These are phyloP conservation scores for Erodium maritimum DNA, from an alignment of 345 rosid genomes.

Conservation along the genomic window DNA sequence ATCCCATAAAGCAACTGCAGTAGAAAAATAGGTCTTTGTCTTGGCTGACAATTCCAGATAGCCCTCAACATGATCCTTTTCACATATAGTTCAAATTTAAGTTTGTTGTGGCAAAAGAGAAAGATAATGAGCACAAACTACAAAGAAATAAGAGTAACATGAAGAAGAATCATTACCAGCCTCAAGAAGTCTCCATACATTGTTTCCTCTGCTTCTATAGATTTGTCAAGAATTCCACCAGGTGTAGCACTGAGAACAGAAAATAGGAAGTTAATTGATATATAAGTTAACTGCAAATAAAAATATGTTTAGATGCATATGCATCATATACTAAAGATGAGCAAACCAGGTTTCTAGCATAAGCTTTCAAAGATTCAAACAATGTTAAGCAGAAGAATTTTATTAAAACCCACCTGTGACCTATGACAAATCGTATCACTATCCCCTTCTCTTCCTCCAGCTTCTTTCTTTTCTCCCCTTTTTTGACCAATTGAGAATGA, in stretches of 20 bases:
- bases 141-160: slow-evolving; percentile 4
- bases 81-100: background rate
- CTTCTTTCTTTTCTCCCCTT: slow-evolving; percentile 44
- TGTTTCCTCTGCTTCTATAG: slow-evolving; percentile 65
- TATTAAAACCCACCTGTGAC: slow-evolving; percentile 50
- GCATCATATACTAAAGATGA: too few relatives aligned
- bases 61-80: slow-evolving; percentile 76
- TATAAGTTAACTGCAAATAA: too few relatives aligned
- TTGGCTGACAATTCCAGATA: slow-evolving; percentile 74
- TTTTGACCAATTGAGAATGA: background rate
- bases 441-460: slow-evolving; percentile 76
- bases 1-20: slow-evolving; percentile 75
- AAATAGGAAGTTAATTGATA: too few relatives aligned
- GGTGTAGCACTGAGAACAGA: slow-evolving; percentile 21
- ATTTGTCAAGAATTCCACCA: slow-evolving; percentile 59
- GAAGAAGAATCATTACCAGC: slow-evolving; percentile 40
- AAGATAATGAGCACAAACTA: too few relatives aligned
- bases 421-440: slow-evolving; percentile 74
- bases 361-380: too few relatives aligned
- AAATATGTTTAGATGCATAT: too few relatives aligned
- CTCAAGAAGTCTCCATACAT: slow-evolving; percentile 67
- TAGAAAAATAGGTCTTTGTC: slow-evolving; percentile 63
- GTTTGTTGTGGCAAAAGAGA: too few relatives aligned
- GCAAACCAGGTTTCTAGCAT: too few relatives aligned
- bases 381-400: background rate